Evolutionary conservation across 257 asterid species (phyloP), one percentile per base, ranked within the genome.

Genomic region (Forsythia suspensa): DNA sequence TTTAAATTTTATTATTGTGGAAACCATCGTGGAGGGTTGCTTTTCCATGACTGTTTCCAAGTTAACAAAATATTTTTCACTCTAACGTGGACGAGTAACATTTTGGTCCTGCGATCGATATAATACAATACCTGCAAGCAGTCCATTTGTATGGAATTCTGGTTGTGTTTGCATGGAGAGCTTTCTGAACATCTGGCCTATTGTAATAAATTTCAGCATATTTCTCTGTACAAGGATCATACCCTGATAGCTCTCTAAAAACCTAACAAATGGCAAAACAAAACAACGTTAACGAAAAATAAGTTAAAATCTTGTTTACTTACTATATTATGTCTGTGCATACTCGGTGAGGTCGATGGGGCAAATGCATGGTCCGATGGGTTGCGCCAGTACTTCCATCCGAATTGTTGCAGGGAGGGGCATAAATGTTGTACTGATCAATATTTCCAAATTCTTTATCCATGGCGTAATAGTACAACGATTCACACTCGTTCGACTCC

Each of bases 351-450:
- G 97, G 97, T 40, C 78, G 92, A 41, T 95, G 97, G 24, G 99
- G 99, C 24, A 95, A 79, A 2, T 82, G 88, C 96, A 91, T 91
- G 82, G 82, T n/a, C 67, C 63, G 94, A 5, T 90, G 89, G 4
- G 93, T 88, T 13, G 92, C 10, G n/a, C 73, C 40, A 6, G 70
- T 21, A n/a, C 83, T 81, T 10, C 89, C 96, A n/a, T 85, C 93
- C 5, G 98, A 89, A 2, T 87, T 83, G 80, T 87, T 89, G 83
- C 99, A 95, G 2, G 94, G 93, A 3, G 98, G 92, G 20, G 97
- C 97, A 70, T 95, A 95, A 18, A 95, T 95, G 85, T 93, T 95
- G 90, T 95, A 95, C 79, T 95, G 99, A 42, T 95, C 99, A 24
- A 95, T 95, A 86, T 87, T 95, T 0, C 99, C 99, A 46, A 95